Conservation (phyloP, 352 stramenopile species). For the Plasmopara viticola region DNA sequence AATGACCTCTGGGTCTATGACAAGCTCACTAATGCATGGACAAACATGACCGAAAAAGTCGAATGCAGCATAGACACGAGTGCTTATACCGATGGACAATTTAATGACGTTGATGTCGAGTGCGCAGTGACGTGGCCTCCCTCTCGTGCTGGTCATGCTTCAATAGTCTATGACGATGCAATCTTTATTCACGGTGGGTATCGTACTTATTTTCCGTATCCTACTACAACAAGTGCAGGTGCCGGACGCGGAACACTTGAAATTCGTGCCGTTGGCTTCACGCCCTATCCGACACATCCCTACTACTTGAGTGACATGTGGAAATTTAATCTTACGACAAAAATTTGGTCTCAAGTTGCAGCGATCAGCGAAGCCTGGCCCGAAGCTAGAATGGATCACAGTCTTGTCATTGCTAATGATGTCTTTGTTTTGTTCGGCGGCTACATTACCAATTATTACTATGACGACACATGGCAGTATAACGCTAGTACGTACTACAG, state of each 20-base stretch:
- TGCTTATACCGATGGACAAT: conserved; percentile 45
- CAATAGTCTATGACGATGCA: conserved; percentile 63
- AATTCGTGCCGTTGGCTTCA: conserved; percentile 50
- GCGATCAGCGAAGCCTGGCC: conserved; percentile 29
- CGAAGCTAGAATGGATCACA: conserved; percentile 73
- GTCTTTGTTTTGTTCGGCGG: conserved; percentile 91
- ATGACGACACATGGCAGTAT: conserved; percentile 95
- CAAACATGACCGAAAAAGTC: conserved; percentile 61
- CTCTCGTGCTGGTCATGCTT: conserved; percentile 79
- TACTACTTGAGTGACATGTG: conserved; percentile 94
- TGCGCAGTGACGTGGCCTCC: conserved; percentile 87
- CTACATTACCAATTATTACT: conserved; percentile 92
- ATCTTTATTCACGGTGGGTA: conserved; percentile 92
- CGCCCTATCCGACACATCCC: conserved; percentile 87
- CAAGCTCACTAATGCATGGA: conserved; percentile 57
- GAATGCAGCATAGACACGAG: conserved; percentile 35
- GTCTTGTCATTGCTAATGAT: conserved; percentile 63
- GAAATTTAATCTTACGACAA: conserved; percentile 87
- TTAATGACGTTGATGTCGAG: conserved; percentile 57
- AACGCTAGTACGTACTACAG: conserved; percentile 71
- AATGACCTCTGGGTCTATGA: conserved; percentile 92
- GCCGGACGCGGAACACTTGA: conserved; percentile 57
- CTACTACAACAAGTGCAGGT: conserved; percentile 79
- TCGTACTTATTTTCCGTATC: conserved; percentile 93
- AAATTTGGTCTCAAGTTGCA: conserved; percentile 75